Evolutionary conservation across 345 rosid species (phyloP), one percentile per base, ranked within the genome.

Genomic region (Eucalyptus lansdowneana): DNA sequence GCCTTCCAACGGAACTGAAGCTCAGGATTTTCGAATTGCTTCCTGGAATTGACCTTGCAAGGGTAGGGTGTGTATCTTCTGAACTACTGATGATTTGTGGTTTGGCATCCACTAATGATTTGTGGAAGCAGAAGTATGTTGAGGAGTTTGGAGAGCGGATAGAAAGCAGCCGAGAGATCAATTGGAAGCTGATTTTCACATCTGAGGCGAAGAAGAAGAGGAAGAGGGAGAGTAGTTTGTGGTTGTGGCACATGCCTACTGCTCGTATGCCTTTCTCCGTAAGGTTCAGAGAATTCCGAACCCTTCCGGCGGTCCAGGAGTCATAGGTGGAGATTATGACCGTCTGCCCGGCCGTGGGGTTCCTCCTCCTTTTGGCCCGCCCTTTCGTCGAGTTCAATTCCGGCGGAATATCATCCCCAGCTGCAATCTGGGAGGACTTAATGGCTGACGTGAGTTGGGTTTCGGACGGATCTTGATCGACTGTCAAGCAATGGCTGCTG

Each of bases 1-100:
- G 91, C 24, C 91, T 96, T 87, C 98, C 99, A 1, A 89, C 94
- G 3, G 98, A 97, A 88, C 88, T 97, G 40, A 97, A 96, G 93
- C 87, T 93, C 67, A 96, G 90, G 94, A 93, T 97, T 90, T 86
- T 96, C 72, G 97, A 94, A 94, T 91, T 40, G 6, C 94, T 97
- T 89, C 92, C 93, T 47, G 98, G 93, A 12, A 81, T 15, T 72
- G 95, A 95, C 91, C n/a, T 95, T 72, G 96, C 94, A 1, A 94
- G 85, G 51, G 76, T 95, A 91, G 96, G 83, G 27, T 92, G 94
- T 87, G 93, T 95, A 54, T 94, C 93, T 90, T 85, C 90, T 0
- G 95, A 96, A 80, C 89, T 94, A 94, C n/a, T n/a, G n/a, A n/a
- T n/a, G n/a, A n/a, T n/a, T n/a, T n/a, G n/a, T 91, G 87, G 54